A percentile compares a stretch with the other conserved stretches of the same genome.
Evolutionary conservation across 345 rosid genomes (phyloP).

Genomic region (Litchi chinensis): DNA sequence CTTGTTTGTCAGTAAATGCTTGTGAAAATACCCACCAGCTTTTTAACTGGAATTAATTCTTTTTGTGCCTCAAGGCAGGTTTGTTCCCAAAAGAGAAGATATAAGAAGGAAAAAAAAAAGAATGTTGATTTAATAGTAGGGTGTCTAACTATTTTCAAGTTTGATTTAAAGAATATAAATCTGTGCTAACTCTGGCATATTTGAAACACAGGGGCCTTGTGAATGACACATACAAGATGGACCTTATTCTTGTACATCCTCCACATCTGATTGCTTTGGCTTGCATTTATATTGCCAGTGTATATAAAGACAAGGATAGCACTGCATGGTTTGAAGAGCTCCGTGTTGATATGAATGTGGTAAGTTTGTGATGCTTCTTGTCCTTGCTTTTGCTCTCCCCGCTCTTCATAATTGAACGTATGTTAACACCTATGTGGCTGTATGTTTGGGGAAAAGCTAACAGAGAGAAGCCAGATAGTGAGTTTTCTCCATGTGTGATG

Average conservation of each 20-base stretch:
- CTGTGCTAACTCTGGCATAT: conserved; percentile 4
- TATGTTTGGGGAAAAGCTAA: not conserved
- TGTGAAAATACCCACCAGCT: not conserved
- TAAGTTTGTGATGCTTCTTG: conserved; percentile 37
- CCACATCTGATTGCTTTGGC: conserved; percentile 90
- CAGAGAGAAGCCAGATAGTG: not conserved
- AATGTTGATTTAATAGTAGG: too few species aligned
- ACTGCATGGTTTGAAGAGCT: conserved; percentile 99
- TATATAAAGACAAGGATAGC: conserved; percentile 70
- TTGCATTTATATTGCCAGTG: conserved; percentile 87
- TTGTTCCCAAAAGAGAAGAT: too few species aligned
- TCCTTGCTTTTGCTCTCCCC: not conserved
- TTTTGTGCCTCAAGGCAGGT: not conserved
- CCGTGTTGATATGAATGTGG: conserved; percentile 93
- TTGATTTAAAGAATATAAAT: not conserved
- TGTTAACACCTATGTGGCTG: not conserved
- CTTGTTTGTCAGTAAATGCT: too few species aligned
- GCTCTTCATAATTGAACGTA: not conserved
- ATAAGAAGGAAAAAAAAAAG: not conserved
- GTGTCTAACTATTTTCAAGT: not conserved
- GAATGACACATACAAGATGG: conserved; percentile 97
- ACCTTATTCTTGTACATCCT: conserved; percentile 84
- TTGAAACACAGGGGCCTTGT: conserved; percentile 80
- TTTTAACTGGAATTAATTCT: not conserved
- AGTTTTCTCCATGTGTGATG: not conserved